Base-by-base conservation (phyloP, 108 stramenopile species). In the Cyclotella cryptica region DNA sequence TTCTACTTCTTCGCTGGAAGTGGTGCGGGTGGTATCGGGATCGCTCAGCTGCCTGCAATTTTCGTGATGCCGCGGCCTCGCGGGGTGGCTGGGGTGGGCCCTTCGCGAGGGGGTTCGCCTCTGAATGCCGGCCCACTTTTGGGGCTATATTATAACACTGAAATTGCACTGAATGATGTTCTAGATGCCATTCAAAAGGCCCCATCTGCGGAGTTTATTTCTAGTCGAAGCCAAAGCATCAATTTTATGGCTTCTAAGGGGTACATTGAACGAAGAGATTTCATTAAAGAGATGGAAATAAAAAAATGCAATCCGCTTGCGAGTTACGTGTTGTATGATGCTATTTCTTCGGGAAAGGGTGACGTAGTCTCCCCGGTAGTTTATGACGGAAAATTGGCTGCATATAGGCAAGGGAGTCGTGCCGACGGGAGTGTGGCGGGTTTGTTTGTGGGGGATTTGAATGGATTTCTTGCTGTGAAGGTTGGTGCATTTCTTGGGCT, bases 1-100 rank as follows among this genome's bases (percentile, higher is more conserved):
- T 81, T 81, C 57, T 81, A 81, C 66, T 81, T 85, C 53, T 70
- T 75, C 26, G 84, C 84, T 29, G 84, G 84, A 14, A 54, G 49
- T 39, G 84, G 84, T 24, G 84, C 84, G 0, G 84, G 84, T 14
- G 84, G 84, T 0, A 85, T 85, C 29, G 84, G 84, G n/a, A 40
- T 77, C 2, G 41, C 84, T 22, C 84, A 85, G 46, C 26, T 85
- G 13, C 84, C 84, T 10, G 19, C 60, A 8, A 72, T 85, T 24
- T 78, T 52, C 70, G 71, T 28, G 84, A 85, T 24, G 75, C 70
- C 5, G 22, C 55, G 26, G 63, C 51, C 11, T 59, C 80, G 18
- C 84, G 84, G 70, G 5, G n/a, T 55, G 11, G 69, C 79, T 12
- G 69, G 46, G 12, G 42, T 28, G 0, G 81, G 77, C 26, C 76